These are phyloP conservation scores for Sclerotinia glacialis DNA, from an alignment of 2,329 filamentous ascomycete species.

Conservation along the genomic window DNA sequence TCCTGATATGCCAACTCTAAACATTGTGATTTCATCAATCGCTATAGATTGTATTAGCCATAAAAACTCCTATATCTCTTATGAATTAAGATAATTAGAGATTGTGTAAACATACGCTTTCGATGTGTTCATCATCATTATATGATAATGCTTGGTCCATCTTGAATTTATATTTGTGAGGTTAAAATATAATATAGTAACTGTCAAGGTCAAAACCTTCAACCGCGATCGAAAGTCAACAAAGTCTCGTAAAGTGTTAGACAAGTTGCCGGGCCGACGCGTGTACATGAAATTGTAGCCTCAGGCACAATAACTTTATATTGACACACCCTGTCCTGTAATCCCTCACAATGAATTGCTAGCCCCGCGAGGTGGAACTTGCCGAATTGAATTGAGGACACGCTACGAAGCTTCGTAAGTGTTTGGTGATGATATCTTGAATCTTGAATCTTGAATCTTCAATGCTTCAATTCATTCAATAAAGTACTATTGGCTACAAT, in stretches of 20 bases:
- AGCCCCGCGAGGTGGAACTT: constrained; percentile 21
- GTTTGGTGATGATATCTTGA: constrained; percentile 7
- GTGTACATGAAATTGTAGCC: not conserved
- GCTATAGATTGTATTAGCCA: constrained; percentile 26
- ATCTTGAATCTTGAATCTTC: constrained; percentile 9
- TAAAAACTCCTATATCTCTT: not conserved
- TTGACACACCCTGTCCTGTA: not conserved
- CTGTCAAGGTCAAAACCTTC: not conserved
- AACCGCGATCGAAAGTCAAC: constrained; percentile 19
- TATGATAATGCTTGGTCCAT: constrained; percentile 37
- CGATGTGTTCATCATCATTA: constrained; percentile 34
- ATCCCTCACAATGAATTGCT: not conserved
- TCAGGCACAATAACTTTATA: not conserved
- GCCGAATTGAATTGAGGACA: constrained; percentile 23
- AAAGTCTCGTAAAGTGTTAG: not conserved
- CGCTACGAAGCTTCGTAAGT: constrained; percentile 23
- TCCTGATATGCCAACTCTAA: constrained; percentile 71
- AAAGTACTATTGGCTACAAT: constrained; percentile 6
- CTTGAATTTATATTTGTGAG: constrained; percentile 14
- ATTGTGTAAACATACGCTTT: constrained; percentile 30
- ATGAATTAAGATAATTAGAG: not conserved
- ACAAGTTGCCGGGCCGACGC: constrained; percentile 18
- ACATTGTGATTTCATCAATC: constrained; percentile 36
- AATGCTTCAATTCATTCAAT: constrained; percentile 9
- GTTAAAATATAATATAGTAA: constrained; percentile 3